phyloP scores from a whole-genome alignment of 1,139 yeast genomes.

The Candida dubliniensis region DNA sequence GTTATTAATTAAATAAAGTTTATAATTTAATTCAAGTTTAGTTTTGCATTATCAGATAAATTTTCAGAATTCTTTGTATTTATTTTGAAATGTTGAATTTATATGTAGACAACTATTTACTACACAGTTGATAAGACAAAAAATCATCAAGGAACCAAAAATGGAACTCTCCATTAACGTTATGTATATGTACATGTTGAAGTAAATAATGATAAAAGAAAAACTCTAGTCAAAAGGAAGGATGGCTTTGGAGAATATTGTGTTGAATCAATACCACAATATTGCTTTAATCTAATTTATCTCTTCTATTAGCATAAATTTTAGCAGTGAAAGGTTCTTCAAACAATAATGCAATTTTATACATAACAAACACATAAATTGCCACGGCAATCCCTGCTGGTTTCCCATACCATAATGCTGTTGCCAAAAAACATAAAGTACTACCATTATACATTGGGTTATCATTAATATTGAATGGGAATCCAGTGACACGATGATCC shows the following conservation, averaged over 20 bases:
- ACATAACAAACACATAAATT: slow-evolving; percentile 74
- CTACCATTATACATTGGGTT: slow-evolving; percentile 98
- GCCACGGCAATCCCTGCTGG: slow-evolving; percentile 83
- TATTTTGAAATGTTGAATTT: too few species aligned
- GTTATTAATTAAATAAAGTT: too few species aligned
- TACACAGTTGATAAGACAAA: too few species aligned
- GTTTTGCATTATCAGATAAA: too few species aligned
- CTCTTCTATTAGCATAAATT: slow-evolving; percentile 57
- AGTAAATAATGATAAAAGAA: background rate
- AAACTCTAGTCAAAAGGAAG: background rate
- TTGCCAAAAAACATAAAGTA: slow-evolving; percentile 83
- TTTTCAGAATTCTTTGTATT: too few species aligned
- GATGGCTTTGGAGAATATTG: background rate
- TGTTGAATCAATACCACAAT: background rate
- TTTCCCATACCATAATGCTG: slow-evolving; percentile 84
- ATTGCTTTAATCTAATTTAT: slow-evolving; percentile 8
- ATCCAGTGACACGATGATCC: slow-evolving; percentile 86
- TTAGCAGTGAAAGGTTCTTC: slow-evolving; percentile 96
- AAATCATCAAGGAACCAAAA: background rate
- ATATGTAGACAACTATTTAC: too few species aligned
- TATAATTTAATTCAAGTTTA: too few species aligned
- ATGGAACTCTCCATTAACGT: background rate
- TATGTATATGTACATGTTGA: slow-evolving; percentile 5
- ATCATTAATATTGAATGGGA: slow-evolving; percentile 87
- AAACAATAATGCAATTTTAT: slow-evolving; percentile 75